Percentiles rank a stretch among this genome's conserved stretches.
Evolutionary conservation across 208 protist species (phyloP).

Genomic region (Jaenimonas drosophilae): DNA sequence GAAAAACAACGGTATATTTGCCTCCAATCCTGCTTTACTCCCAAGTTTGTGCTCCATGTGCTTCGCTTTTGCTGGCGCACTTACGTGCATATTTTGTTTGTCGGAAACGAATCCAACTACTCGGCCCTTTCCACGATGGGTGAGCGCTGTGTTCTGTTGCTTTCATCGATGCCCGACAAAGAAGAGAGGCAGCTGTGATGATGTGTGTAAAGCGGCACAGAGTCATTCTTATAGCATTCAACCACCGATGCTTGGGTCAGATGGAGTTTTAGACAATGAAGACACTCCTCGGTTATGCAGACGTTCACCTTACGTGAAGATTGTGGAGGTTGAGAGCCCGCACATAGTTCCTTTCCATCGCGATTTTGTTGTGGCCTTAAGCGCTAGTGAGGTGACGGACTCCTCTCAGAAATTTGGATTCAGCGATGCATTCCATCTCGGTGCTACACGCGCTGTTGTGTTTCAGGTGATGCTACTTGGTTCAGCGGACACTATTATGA

Average conservation of each 20-base stretch:
- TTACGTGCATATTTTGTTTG: conserved; percentile 41
- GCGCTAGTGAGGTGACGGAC: too few species aligned
- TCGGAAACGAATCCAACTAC: conserved; percentile 45
- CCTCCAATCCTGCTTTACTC: conserved; percentile 30
- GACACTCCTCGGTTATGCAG: too few species aligned
- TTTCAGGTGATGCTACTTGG: conserved; percentile 39
- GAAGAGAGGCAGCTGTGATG: neutral
- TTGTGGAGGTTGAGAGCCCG: too few species aligned
- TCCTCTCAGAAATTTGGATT: conserved; percentile 39
- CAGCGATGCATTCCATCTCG: conserved; percentile 17
- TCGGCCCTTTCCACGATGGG: conserved; percentile 19
- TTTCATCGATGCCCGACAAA: conserved; percentile 2
- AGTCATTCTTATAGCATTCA: too few species aligned
- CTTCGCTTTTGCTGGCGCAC: conserved; percentile 39
- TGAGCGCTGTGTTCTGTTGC: conserved; percentile 16
- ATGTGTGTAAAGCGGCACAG: neutral
- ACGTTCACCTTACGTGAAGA: too few species aligned
- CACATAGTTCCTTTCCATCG: too few species aligned
- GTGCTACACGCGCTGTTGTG: conserved; percentile 26
- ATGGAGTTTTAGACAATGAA: too few species aligned
- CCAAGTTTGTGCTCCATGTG: conserved; percentile 26
- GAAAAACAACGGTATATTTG: conserved; percentile 25
- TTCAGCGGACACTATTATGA: conserved; percentile 21
- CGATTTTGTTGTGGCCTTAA: too few species aligned
- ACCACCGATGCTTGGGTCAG: too few species aligned